phyloP scores from a whole-genome alignment of 23 red algal species.

The Gracilaria caudata region DNA sequence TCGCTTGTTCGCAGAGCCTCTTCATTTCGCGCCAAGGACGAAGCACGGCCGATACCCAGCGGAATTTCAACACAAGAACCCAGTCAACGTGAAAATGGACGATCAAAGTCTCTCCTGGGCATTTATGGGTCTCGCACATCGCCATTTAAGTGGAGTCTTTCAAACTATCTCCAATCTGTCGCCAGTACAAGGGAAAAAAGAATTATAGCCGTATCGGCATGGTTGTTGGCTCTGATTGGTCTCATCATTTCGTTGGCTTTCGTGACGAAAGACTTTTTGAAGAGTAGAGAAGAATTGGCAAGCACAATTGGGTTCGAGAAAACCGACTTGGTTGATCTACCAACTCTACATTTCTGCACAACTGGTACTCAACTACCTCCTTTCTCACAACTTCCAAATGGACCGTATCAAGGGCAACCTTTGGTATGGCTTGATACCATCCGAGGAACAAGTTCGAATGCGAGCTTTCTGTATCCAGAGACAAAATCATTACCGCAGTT shows the following conservation, averaged over 20 bases:
- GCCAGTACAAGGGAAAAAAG: conserved; percentile 62
- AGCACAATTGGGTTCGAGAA: conserved; percentile 44
- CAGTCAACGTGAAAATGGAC: not conserved
- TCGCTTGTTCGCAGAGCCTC: not conserved
- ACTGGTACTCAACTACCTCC: conserved; percentile 35
- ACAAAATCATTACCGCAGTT: conserved; percentile 49
- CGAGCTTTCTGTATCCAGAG: conserved; percentile 39
- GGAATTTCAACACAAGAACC: not conserved
- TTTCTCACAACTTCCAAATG: conserved; percentile 28
- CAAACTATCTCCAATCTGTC: conserved; percentile 58
- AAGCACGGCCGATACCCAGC: not conserved
- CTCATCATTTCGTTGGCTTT: conserved; percentile 64
- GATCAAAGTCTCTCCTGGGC: not conserved
- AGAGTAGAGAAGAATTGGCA: conserved; percentile 44
- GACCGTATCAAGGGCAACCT: conserved; percentile 52
- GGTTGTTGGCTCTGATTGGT: conserved; percentile 47
- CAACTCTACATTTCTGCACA: conserved; percentile 50
- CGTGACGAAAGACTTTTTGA: conserved; percentile 69
- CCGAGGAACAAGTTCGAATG: conserved; percentile 6
- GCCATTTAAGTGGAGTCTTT: conserved; percentile 46
- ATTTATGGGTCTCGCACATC: conserved; percentile 14
- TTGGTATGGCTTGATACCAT: conserved; percentile 60
- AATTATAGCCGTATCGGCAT: conserved; percentile 60
- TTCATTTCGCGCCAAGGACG: not conserved
- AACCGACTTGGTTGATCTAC: conserved; percentile 20